Evolutionary conservation across 495 filamentous ascomycete species (phyloP).

Genomic region (Aspergillus leporis): DNA sequence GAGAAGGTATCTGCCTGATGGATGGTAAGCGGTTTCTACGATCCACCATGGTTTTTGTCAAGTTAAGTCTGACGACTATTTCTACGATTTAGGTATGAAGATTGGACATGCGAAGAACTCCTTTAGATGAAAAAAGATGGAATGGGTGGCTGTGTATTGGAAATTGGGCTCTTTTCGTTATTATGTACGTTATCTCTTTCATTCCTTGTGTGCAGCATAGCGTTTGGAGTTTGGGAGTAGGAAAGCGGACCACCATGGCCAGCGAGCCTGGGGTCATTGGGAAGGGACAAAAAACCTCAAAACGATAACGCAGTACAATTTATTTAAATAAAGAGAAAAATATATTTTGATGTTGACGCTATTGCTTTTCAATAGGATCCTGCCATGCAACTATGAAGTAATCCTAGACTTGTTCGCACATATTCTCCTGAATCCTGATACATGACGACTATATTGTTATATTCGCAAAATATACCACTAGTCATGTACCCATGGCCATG

Average conservation of each 20-base stretch:
- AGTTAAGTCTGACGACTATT: constrained; percentile 22
- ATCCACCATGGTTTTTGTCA: neutral
- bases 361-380: neutral
- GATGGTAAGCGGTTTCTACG: constrained; percentile 68
- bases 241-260: constrained; percentile 17
- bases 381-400: neutral
- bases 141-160: constrained; percentile 20
- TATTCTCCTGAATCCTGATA: neutral
- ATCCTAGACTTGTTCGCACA: neutral
- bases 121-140: constrained; percentile 42
- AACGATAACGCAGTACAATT: constrained; percentile 17
- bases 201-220: constrained; percentile 43
- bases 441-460: neutral
- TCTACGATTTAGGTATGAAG: constrained; percentile 74
- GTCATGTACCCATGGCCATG: neutral
- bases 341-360: constrained; percentile 18
- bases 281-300: constrained; percentile 17
- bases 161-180: constrained; percentile 19
- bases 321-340: constrained; percentile 18
- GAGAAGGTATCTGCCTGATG: constrained; percentile 91
- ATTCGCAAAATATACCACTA: neutral
- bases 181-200: constrained; percentile 25
- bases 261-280: constrained; percentile 17
- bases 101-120: constrained; percentile 98
- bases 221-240: constrained; percentile 41